Evolutionary conservation across 305 asterid species (phyloP).

Genomic region (Nicotiana rustica): DNA sequence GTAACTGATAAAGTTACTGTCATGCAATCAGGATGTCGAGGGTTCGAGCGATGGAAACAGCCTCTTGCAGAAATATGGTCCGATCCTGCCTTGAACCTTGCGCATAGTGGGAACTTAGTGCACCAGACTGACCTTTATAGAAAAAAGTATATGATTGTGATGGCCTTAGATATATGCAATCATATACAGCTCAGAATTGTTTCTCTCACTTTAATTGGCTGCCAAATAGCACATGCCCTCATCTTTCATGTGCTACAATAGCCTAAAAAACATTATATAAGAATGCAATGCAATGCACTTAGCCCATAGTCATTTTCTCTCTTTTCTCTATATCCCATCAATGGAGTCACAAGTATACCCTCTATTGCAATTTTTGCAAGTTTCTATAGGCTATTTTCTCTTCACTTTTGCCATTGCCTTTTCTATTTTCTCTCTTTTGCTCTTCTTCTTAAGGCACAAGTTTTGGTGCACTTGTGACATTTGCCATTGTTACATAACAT

Average conservation of each 20-base stretch:
- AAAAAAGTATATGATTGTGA: neutral
- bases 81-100: too few relatives aligned
- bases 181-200: neutral
- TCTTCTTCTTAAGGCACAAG: slow-evolving; percentile 12
- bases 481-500: slow-evolving; percentile 25
- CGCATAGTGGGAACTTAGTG: too few relatives aligned
- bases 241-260: slow-evolving; percentile 11
- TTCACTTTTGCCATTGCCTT: slow-evolving; percentile 10
- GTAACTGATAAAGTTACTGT: too few relatives aligned
- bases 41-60: too few relatives aligned
- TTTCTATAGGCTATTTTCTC: neutral
- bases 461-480: slow-evolving; percentile 27
- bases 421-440: neutral
- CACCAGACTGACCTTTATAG: too few relatives aligned
- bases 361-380: slow-evolving; percentile 25
- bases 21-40: too few relatives aligned
- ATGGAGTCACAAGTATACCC: neutral
- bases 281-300: slow-evolving; percentile 20
- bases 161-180: neutral
- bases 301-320: neutral
- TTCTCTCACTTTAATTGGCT: neutral
- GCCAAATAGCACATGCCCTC: slow-evolving; percentile 7
- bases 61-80: too few relatives aligned
- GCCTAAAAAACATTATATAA: neutral
- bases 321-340: neutral